These are phyloP conservation scores for Apiotrichum laibachii DNA, from an alignment of 1,284 basidiomycete species.

Conservation along the genomic window DNA sequence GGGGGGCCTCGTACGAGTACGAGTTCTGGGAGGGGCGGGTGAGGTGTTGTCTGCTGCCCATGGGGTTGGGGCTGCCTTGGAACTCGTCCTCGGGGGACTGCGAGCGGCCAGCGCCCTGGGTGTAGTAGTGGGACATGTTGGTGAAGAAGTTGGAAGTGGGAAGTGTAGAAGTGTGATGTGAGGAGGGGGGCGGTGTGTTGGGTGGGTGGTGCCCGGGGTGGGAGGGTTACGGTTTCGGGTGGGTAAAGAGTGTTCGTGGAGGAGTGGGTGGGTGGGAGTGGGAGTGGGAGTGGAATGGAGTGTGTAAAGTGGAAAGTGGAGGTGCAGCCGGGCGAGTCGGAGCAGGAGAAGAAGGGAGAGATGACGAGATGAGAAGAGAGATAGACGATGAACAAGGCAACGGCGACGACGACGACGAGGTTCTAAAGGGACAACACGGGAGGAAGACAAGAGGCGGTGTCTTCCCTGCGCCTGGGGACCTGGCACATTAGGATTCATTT, in stretches of 20 bases:
- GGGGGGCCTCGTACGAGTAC: constrained; percentile 30
- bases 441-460: no score
- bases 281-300: not conserved
- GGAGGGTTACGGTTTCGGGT: not conserved
- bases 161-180: not conserved
- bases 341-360: not conserved
- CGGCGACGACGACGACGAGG: no score
- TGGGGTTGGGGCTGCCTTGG: constrained; percentile 1
- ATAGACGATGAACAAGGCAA: not conserved
- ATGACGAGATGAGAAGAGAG: not conserved
- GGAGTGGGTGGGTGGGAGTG: not conserved
- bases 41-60: not conserved
- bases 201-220: no score
- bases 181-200: not conserved
- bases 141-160: not conserved
- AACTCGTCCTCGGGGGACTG: constrained; percentile 14
- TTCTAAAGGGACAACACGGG: no score
- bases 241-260: not conserved
- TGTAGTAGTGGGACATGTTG: constrained; percentile 22
- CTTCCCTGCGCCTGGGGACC: no score
- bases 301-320: not conserved
- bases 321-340: no score
- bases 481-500: no score
- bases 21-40: not conserved
- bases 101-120: constrained; percentile 9